phyloP scores from a whole-genome alignment of 2,329 filamentous ascomycete species.

The Diaporthe amygdali region DNA sequence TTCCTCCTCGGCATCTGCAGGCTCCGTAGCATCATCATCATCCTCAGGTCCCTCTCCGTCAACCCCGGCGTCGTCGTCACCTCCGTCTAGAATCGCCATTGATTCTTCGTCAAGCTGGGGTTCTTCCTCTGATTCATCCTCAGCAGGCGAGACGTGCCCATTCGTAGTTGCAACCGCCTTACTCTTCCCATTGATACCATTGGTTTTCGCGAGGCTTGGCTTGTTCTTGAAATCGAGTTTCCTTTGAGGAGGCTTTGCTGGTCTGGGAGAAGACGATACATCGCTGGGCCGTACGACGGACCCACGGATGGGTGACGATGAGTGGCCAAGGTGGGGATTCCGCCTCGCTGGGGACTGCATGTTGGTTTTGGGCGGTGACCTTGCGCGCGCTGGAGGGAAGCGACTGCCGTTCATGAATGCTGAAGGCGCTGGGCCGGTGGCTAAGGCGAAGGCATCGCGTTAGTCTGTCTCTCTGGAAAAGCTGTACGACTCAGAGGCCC shows the following conservation, averaged over 20 bases:
- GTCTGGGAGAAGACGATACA: conserved; percentile 27
- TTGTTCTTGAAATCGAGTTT: conserved; percentile 56
- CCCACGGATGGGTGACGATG: conserved; percentile 55
- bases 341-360: conserved; percentile 66
- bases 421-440: conserved; percentile 57
- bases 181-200: conserved; percentile 31
- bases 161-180: conserved; percentile 25
- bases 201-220: conserved; percentile 36
- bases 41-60: conserved; percentile 29
- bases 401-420: conserved; percentile 57
- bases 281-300: conserved; percentile 38
- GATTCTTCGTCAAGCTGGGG: conserved; percentile 31
- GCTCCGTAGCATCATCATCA: conserved; percentile 25
- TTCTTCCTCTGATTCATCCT: conserved; percentile 36
- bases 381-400: conserved; percentile 51
- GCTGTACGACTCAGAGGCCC: not conserved
- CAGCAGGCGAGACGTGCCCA: conserved; percentile 20
- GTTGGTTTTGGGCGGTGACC: conserved; percentile 69
- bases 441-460: conserved; percentile 36
- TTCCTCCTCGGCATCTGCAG: conserved; percentile 32
- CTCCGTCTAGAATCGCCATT: conserved; percentile 32
- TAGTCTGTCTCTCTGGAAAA: not conserved
- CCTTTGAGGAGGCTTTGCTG: conserved; percentile 52
- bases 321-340: conserved; percentile 61
- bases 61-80: conserved; percentile 44